phyloP scores from a whole-genome alignment of 169 alveolate genomes.

The Sarcocystis neurona region DNA sequence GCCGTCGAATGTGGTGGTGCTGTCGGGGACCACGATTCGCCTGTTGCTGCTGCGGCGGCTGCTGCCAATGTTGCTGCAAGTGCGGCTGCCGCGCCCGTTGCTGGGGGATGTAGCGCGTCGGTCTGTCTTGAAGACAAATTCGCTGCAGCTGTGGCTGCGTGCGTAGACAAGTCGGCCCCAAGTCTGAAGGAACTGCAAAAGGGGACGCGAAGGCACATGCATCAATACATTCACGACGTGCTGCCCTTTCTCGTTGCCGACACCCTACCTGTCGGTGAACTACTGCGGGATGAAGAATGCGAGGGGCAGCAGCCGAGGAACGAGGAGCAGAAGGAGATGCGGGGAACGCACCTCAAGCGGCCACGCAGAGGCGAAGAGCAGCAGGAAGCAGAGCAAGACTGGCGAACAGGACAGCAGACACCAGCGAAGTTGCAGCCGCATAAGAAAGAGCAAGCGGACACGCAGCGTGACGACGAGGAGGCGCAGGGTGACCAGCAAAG shows the following conservation, averaged over 20 bases:
- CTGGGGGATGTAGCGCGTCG: too few species aligned
- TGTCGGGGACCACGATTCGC: background rate
- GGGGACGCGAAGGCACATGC: slow-evolving; percentile 19
- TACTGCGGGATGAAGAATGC: background rate
- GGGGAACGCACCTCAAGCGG: background rate
- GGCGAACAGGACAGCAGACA: background rate
- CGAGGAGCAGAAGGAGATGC: background rate
- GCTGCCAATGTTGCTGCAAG: too few species aligned
- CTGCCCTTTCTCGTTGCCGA: slow-evolving; percentile 25
- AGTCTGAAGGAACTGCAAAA: background rate
- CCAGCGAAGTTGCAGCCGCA: background rate
- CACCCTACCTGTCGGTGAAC: background rate
- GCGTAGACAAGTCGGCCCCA: too few species aligned
- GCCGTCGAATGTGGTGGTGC: too few species aligned
- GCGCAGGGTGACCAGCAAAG: background rate
- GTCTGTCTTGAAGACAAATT: too few species aligned
- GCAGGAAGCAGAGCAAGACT: background rate
- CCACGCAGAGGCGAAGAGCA: background rate
- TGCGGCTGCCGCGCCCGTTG: too few species aligned
- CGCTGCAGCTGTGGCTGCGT: too few species aligned
- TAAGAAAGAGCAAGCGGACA: background rate
- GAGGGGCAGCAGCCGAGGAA: background rate
- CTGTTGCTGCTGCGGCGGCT: background rate
- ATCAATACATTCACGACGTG: background rate
- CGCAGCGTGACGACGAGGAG: background rate